These are phyloP conservation scores for Chenopodium quinoa DNA, from an alignment of 148 eudicot genomes.

Conservation along the genomic window DNA sequence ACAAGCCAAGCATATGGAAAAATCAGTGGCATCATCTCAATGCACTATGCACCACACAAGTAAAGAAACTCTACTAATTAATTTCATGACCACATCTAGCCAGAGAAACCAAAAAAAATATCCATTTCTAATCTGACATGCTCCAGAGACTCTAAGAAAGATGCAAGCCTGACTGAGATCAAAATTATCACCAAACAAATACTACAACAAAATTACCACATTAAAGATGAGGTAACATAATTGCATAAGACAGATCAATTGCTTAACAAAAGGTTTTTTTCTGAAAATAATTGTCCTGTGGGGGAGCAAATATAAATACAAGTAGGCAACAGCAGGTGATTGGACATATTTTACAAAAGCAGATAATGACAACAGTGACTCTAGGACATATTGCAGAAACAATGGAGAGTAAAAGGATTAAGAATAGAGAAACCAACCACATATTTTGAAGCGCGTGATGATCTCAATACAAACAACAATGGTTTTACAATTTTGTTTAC, in stretches of 20 bases:
- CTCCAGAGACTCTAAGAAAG: background rate
- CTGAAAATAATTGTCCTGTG: background rate
- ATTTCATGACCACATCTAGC: background rate
- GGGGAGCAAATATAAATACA: background rate
- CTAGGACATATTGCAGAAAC: background rate
- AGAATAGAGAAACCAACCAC: constrained; percentile 49
- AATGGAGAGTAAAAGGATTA: no score
- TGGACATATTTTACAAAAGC: background rate
- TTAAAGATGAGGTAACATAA: background rate
- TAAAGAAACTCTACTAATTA: background rate
- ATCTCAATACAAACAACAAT: constrained; percentile 79
- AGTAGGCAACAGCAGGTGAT: background rate
- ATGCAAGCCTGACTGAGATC: background rate
- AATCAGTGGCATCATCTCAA: constrained; percentile 12
- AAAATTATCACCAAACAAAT: background rate
- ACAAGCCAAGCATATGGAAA: constrained; percentile 25
- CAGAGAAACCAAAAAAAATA: background rate
- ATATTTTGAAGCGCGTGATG: constrained; percentile 79
- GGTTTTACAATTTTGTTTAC: constrained; percentile 83
- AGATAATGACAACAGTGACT: constrained; percentile 1
- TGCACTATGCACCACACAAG: constrained; percentile 8
- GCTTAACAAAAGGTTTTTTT: background rate
- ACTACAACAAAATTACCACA: background rate
- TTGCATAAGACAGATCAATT: background rate
- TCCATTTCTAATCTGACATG: constrained; percentile 3